phyloP scores from a whole-genome alignment of 805 yeast genomes.

The Yarrowia keelungensis region DNA sequence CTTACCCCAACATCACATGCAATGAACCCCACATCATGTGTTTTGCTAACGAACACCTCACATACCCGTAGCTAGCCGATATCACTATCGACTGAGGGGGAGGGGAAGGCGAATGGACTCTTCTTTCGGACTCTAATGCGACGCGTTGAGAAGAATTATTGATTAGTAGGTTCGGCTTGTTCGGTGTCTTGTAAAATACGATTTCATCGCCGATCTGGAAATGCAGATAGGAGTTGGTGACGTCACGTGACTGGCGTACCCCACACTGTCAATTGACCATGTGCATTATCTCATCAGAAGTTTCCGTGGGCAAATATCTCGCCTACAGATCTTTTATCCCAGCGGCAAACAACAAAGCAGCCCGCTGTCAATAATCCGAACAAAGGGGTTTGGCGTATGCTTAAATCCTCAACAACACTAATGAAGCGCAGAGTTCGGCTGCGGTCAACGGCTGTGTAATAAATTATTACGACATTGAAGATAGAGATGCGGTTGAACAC shows the following conservation, averaged over 20 bases:
- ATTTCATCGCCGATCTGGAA: not conserved
- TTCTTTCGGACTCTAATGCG: slow-evolving; percentile 11
- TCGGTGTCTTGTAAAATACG: not conserved
- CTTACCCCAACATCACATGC: too few species aligned
- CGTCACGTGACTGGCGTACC: not conserved
- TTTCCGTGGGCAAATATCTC: not conserved
- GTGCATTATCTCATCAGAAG: not conserved
- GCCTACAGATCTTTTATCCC: not conserved
- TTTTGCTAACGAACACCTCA: not conserved
- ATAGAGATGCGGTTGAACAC: too few species aligned
- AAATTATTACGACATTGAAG: not conserved
- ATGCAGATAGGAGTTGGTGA: too few species aligned
- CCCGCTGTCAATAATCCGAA: not conserved
- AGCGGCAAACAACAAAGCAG: slow-evolving; percentile 1
- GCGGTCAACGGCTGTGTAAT: not conserved
- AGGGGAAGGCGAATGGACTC: not conserved
- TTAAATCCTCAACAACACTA: slow-evolving; percentile 27
- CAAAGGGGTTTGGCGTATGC: slow-evolving; percentile 22
- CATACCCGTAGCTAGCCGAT: too few species aligned
- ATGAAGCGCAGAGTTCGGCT: not conserved
- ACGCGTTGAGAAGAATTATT: slow-evolving; percentile 19
- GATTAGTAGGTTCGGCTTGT: slow-evolving; percentile 10
- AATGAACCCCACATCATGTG: not conserved
- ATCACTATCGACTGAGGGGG: slow-evolving; percentile 1
- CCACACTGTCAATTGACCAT: not conserved